Base-by-base conservation (phyloP, 192 early-diverging fungal genomes). In the Coemansia sp. region DNA sequence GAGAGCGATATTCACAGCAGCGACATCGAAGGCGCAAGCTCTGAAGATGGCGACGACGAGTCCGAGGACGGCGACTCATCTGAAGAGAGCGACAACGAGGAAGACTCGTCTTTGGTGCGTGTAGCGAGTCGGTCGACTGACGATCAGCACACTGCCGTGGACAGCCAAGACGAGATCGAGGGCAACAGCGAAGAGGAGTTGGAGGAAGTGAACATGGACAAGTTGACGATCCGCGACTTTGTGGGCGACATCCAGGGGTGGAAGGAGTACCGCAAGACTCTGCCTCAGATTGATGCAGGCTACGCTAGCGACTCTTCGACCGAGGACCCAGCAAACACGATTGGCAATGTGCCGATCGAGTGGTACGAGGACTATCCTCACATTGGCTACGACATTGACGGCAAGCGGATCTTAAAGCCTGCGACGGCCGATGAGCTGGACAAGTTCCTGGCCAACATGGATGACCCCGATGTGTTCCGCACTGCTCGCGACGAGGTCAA, bases 301-400 rank as follows among this genome's bases (percentile, higher is more conserved):
- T 98, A 98, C 76, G 95, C 94, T 64, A 92, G 90, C 75, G 97
- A 99, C 72, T 89, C 91, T 5, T 96, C 96, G 2, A 93, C 91
- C 3, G 96, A 97, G 74, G 95, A 98, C 70, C 87, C 89, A 2
- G 76, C 78, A 18, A 99, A 99, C 78, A 97, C 95, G 0, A 90
- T 98, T 62, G 98, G 98, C 62, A 95, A 97, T 66, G 88, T 99
- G 39, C 96, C 98, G 9, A 90, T 97, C 78, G 93, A 97, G 80
- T 98, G 97, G 97, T 99, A 99, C 75, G 92, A 94, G 41, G 98
- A 99, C 52, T 93, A 92, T 49, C 92, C 91, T 61, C 98, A 99
- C 74, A 97, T 98, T 66, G 98, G 98, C 43, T 99, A 99, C 78
- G 91, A 95, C 71, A 84, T 97, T 33, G 85, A 96, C 70, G 98